Evolutionary conservation across 1,284 basidiomycete species (phyloP), one percentile per base, ranked within the genome.

Genomic region (Xerocomus cyaneibrunnescens): DNA sequence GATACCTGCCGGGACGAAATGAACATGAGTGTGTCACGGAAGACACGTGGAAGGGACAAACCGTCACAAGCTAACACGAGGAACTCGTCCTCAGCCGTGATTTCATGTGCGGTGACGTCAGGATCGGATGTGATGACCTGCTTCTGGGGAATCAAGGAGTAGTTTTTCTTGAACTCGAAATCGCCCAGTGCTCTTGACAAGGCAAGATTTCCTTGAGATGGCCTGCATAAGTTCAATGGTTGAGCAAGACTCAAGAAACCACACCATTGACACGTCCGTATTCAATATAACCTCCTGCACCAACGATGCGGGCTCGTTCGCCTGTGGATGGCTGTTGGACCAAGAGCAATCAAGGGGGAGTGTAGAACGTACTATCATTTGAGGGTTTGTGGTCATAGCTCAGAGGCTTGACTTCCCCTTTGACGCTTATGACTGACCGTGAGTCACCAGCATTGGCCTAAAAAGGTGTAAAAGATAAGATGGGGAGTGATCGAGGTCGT

Each of bases 361-460:
- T 16, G 23, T 5, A 9, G 9, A 32, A 72, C 87, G 60, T 53
- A 92, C 91, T 76, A 61, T 88, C 84, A 66, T 91, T 94, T 41
- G 86, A 86, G 2, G 97, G 97, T 72, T 99, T 99, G 74, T 99
- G 97, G 69, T 99, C 97, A 62, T 83, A 88, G 64, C 94, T 98
- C 62, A 99, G 76, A 12, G 91, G 81, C 67, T 95, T 90, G 7
- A 85, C 94, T 62, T 86, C 80, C 16, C 97, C 97, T 61, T 87
- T 88, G 58, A 91, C 74, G 44, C 87, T 84, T 51, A 99, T 77
- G n/a, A 99, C 93, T 25, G 89, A 87, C 62, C 97, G 79, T 16
- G 97, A 99, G 73, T 99, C 97, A 43, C 97, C 97, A 14, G 97
- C 93, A 68, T 99, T 99, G 32, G 97, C 97, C 94, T 96, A 45